phyloP scores from a whole-genome alignment of 75 land plant species.

The Sequoia sempervirens region DNA sequence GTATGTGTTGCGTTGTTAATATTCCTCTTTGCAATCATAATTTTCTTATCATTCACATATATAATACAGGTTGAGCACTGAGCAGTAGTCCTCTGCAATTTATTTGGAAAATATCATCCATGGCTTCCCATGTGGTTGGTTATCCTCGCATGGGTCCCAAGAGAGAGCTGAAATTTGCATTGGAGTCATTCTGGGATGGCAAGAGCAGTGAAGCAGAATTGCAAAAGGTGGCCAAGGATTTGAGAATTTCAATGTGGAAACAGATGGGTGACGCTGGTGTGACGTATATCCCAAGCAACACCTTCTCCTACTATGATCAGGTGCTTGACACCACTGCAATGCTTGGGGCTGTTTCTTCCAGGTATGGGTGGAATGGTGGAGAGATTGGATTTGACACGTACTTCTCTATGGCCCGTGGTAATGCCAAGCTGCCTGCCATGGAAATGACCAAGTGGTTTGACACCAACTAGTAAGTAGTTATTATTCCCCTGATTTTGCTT shows the following conservation, averaged over 20 bases:
- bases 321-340: conserved; percentile 81
- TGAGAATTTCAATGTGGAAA: conserved; percentile 65
- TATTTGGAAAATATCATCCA: conserved; percentile 1
- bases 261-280: conserved; percentile 68
- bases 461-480: conserved; percentile 74
- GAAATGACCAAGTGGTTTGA: conserved; percentile 97
- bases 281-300: conserved; percentile 76
- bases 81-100: background rate
- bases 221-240: conserved; percentile 52
- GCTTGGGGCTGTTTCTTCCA: conserved; percentile 74
- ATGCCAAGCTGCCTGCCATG: conserved; percentile 77
- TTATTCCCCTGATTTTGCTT: background rate
- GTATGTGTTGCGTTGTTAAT: background rate
- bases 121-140: conserved; percentile 71
- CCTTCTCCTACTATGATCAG: conserved; percentile 80
- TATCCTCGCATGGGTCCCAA: conserved; percentile 79
- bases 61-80: background rate
- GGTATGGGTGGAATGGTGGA: conserved; percentile 72
- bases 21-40: background rate
- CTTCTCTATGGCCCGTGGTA: conserved; percentile 90
- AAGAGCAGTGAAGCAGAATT: conserved; percentile 58
- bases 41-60: background rate
- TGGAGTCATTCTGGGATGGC: conserved; percentile 74
- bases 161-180: conserved; percentile 72
- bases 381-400: conserved; percentile 67